Base-by-base conservation (phyloP, 2,329 filamentous ascomycete genomes). In the Diaporthe humulicola region DNA sequence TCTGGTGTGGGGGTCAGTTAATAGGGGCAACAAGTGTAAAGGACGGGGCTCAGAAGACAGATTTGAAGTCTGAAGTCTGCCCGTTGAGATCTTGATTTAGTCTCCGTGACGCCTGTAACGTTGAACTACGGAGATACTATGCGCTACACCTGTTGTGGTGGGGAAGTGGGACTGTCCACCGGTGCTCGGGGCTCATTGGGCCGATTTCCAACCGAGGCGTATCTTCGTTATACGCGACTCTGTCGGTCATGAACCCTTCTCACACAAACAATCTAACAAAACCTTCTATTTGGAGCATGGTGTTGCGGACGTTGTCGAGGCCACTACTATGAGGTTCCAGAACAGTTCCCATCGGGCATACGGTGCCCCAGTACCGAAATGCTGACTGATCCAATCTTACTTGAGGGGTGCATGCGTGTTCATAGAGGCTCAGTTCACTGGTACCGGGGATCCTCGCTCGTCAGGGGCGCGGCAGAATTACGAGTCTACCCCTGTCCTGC, bases 121-220 rank as follows among this genome's bases (percentile, higher is more conserved):
- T 28, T 28, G 15, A 14, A 38, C 22, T 67, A 17, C 57, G 10
- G 4, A 2, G 4, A 2, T 48, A 50, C 48, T 1, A 50, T 19
- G n/a, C 28, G 10, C 22, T 28, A 42, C n/a, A 42, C 36, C 15
- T 61, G 19, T 8, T 19, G n/a, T 28, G 58, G 61, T 52, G 64
- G 64, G 64, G 64, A 69, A 69, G 48, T 40, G 64, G 64, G 48
- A 69, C 64, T 28, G 45, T 36, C n/a, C n/a, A 14, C 14, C 30
- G 45, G 45, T 33, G 33, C 64, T 69, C 64, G 64, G 64, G 64
- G 19, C n/a, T 54, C n/a, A 28, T 36, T 54, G 17, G 48, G 48
- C 64, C 64, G 64, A 69, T 69, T 10, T 40, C 8, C 22, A 67
- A 52, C 64, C 48, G 64, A 69, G n/a, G 64, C 64, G 22, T 25